Evolutionary conservation across 768 basidiomycete species (phyloP).

Genomic region (Tricholoma bakamatsutake): DNA sequence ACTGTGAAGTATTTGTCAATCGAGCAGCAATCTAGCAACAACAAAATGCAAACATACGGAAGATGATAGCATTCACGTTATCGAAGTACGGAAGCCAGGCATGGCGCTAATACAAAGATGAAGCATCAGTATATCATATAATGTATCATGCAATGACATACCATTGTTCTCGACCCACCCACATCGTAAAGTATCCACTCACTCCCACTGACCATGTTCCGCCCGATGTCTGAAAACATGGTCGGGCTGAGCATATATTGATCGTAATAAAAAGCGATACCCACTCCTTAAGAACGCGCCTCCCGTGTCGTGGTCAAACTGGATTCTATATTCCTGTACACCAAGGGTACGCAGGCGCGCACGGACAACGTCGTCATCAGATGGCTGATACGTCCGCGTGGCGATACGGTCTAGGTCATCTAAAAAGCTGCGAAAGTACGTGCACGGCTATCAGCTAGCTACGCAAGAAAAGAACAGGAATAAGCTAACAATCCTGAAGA

Average conservation of each 20-base stretch:
- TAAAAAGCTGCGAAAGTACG: conserved; percentile 44
- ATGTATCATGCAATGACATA: conserved; percentile 21
- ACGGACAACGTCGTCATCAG: conserved; percentile 58
- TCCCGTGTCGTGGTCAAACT: conserved; percentile 35
- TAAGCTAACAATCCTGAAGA: conserved; percentile 54
- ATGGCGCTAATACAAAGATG: conserved; percentile 40
- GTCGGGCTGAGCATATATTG: not conserved
- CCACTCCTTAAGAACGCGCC: conserved; percentile 8
- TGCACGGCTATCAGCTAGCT: not conserved
- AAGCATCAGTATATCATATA: not conserved
- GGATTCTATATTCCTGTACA: conserved; percentile 63
- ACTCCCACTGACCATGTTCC: conserved; percentile 26
- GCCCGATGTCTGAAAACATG: conserved; percentile 6
- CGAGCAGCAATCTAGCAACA: conserved; percentile 1
- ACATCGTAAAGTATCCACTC: conserved; percentile 72
- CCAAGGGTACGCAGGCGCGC: conserved; percentile 65
- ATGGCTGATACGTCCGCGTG: conserved; percentile 47
- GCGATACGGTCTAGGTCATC: conserved; percentile 62
- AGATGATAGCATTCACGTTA: conserved; percentile 72
- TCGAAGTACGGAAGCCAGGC: conserved; percentile 75
- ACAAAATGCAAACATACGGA: conserved; percentile 43
- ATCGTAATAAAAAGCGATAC: conserved; percentile 5
- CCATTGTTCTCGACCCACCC: conserved; percentile 55
- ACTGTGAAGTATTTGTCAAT: conserved; percentile 25
- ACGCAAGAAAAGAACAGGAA: conserved; percentile 1